Base-by-base conservation (phyloP, 345 rosid genomes). In the Citrus inodora region DNA sequence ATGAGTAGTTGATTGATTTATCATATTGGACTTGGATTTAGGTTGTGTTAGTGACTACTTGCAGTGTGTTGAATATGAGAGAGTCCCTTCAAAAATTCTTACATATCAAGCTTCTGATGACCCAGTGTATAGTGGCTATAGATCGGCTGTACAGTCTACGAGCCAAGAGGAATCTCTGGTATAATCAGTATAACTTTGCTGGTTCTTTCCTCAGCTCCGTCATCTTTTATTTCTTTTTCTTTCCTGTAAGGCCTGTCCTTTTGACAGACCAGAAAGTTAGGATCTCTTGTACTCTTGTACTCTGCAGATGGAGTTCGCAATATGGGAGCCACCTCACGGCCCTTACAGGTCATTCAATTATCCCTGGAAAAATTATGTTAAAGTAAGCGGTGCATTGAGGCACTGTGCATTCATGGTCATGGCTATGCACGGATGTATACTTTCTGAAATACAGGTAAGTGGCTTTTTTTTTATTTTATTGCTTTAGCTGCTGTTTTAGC, bases 311-410 rank as follows among this genome's bases (percentile, higher is more conserved):
- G 93, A 80, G 40, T 94, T 93, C 70, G 98, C 98, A 27, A 75
- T 84, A 70, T 94, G 97, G 97, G 98, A 94, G 81, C 98, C 98
- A 27, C 97, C 97, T 56, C 98, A 94, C 76, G 98, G 98, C 67
- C 93, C 89, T 53, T 93, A 91, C 66, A 89, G 78, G 77, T 79
- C 89, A 30, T 92, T 91, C 76, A 87, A 83, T 9, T 94, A 93
- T 67, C 98, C 97, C 0, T 94, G 98, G 98, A 87, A 78, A 74
- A 87, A 84, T 80, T 94, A 92, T 76, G 91, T 89, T 64, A 89
- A 90, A 86, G 80, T 93, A 65, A 88, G 98, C 28, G 98, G 98
- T 70, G 90, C 98, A 24, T 67, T 94, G 64, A 86, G 98, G 87
- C 97, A 94, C 82, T 94, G 97, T 68, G 97, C 97, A 67, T 94